Percentiles rank a stretch among this genome's conserved stretches.
Conservation (phyloP, 306 rosid genomes). For the Boehmeria nivea region DNA sequence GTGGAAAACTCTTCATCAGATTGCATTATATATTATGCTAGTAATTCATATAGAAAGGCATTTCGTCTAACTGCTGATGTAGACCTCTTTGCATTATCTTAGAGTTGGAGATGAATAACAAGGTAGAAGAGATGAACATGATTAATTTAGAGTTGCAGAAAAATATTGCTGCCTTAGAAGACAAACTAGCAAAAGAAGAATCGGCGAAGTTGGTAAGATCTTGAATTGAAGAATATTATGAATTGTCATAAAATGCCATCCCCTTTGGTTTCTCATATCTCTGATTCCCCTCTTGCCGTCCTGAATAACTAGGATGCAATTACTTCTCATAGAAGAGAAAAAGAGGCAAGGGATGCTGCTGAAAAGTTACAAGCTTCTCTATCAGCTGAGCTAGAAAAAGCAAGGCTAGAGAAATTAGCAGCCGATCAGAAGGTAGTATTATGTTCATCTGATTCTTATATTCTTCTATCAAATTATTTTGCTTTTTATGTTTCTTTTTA, state of each 20-base stretch:
- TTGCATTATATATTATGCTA: too few species aligned
- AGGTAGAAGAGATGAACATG: constrained; percentile 43
- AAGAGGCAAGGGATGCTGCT: constrained; percentile 62
- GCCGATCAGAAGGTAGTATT: constrained; percentile 62
- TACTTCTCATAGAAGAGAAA: constrained; percentile 47
- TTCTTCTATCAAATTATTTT: not conserved
- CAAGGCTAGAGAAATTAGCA: constrained; percentile 49
- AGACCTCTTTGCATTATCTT: constrained; percentile 25
- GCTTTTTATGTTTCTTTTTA: not conserved
- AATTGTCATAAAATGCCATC: constrained; percentile 8
- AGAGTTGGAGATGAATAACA: constrained; percentile 65
- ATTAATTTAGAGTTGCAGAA: constrained; percentile 38
- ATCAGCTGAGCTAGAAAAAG: constrained; percentile 59
- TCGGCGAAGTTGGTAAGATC: constrained; percentile 64
- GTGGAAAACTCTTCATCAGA: too few species aligned
- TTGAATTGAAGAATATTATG: constrained; percentile 5
- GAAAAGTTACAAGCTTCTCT: constrained; percentile 51
- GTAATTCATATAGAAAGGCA: not conserved
- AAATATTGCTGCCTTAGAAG: constrained; percentile 47
- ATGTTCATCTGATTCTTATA: not conserved
- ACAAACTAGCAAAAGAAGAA: constrained; percentile 55
- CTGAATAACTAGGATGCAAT: constrained; percentile 59
- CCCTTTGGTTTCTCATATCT: constrained; percentile 8
- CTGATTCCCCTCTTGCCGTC: constrained; percentile 1
- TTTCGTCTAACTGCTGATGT: constrained; percentile 9